Percentiles rank a stretch among this genome's conserved stretches.
These are phyloP conservation scores for Aspergillus sp. DNA, from an alignment of 2,329 filamentous ascomycete species.

Conservation along the genomic window DNA sequence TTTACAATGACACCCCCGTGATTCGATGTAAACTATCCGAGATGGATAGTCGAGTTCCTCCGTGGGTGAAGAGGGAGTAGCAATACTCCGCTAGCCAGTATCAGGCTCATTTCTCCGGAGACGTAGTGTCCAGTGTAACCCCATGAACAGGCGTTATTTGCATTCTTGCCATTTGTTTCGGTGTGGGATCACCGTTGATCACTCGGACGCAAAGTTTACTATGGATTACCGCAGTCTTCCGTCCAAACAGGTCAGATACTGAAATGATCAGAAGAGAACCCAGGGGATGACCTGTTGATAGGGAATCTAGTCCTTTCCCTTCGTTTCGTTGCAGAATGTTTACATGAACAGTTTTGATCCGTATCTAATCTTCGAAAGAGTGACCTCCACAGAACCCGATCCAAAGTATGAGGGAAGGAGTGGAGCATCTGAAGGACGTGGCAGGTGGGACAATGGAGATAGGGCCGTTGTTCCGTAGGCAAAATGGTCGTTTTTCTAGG, in stretches of 20 bases:
- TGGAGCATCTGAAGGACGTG: conserved; percentile 17
- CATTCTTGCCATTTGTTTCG: neutral
- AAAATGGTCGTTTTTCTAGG: neutral
- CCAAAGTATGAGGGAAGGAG: conserved; percentile 9
- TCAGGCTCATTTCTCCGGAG: neutral
- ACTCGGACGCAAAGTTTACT: neutral
- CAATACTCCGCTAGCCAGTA: too few species aligned
- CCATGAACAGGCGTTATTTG: neutral
- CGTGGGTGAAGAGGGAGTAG: too few species aligned
- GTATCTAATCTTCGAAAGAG: neutral
- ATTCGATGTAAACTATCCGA: too few species aligned
- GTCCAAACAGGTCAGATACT: neutral
- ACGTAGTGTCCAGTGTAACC: neutral
- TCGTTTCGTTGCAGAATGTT: neutral
- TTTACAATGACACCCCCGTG: too few species aligned
- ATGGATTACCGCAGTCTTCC: neutral
- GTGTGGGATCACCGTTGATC: conserved; percentile 6
- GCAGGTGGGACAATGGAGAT: conserved; percentile 14
- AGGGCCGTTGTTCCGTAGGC: neutral
- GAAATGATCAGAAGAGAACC: neutral
- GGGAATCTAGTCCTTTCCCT: neutral
- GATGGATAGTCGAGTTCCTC: too few species aligned
- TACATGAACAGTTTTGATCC: neutral
- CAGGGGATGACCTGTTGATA: neutral
- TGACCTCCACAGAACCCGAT: conserved; percentile 4